Base-by-base conservation (phyloP, 352 stramenopile species). In the Globisporangium nagaii region DNA sequence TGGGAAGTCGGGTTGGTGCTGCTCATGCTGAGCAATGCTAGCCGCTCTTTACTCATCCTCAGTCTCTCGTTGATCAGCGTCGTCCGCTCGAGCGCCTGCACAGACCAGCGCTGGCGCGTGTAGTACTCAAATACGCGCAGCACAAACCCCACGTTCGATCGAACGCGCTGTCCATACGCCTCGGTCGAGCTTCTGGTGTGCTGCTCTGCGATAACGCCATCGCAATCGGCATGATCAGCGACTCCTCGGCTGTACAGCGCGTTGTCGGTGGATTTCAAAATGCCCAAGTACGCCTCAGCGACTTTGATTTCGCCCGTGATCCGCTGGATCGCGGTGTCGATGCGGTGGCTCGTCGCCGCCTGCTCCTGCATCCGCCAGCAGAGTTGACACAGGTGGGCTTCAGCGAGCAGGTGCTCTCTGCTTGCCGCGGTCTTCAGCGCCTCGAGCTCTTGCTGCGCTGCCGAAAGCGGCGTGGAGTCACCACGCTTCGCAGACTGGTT, bases 281-380 rank as follows among this genome's bases (percentile, higher is more conserved):
- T 50, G 13, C 6, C 20, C 1, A 78, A 39, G 32, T 78, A 78
- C 1, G 19, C 22, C 15, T 64, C 59, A 0, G 66, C 57, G 6
- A 43, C 28, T 4, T 25, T 4, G 27, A 73, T 43, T 7, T 71
- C 39, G 4, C 22, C 17, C 1, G 49, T 39, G 4, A 64, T 34
- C 3, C 17, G n/a, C 8, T 59, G 31, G 25, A 71, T 65, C 22
- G 60, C 46, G 0, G 37, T 22, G 35, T 70, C 28, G 5, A 63
- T 57, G 3, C 69, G 69, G 25, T 54, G 51, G 4, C 34, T 42
- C 4, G 62, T 67, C 3, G 68, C 56, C 9, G 56, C 19, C 28
- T 78, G 63, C 20, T 68, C 60, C 32, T 72, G 69, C 42, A 63
- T 54, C 4, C 63, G 63, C 69, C 69, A 78, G 3, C 50, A 47